These are phyloP conservation scores for Pelargonium australe DNA, from an alignment of 441 rosid genomes.

Conservation along the genomic window DNA sequence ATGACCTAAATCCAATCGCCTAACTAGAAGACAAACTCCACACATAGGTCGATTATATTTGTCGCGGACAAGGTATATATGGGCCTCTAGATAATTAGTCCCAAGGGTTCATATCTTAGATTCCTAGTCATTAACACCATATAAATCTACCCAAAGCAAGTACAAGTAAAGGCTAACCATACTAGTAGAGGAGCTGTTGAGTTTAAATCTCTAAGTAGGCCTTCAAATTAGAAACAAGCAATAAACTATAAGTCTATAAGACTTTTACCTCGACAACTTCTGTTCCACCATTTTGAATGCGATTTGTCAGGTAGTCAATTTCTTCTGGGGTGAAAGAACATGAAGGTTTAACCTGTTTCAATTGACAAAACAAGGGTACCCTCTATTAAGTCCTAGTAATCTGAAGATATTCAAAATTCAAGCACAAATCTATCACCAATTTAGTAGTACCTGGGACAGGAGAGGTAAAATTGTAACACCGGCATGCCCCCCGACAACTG, in stretches of 20 bases:
- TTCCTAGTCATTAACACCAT: neutral
- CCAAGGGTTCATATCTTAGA: too few relatives aligned
- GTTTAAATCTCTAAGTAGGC: neutral
- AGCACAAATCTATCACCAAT: neutral
- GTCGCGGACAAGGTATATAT: too few relatives aligned
- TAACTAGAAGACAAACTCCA: too few relatives aligned
- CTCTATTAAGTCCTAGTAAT: neutral
- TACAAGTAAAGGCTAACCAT: neutral
- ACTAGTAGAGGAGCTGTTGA: neutral
- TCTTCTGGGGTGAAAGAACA: constrained; percentile 61
- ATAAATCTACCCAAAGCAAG: neutral
- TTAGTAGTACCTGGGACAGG: constrained; percentile 45
- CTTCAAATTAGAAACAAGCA: neutral
- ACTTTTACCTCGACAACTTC: constrained; percentile 66
- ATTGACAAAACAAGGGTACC: neutral
- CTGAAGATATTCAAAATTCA: neutral
- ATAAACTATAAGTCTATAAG: neutral
- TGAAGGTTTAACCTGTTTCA: constrained; percentile 61
- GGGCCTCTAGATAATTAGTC: too few relatives aligned
- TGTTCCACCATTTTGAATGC: constrained; percentile 90
- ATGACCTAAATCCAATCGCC: neutral
- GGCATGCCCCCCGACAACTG: constrained; percentile 84
- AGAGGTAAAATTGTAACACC: constrained; percentile 89
- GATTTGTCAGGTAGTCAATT: constrained; percentile 56
- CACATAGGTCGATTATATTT: too few relatives aligned